phyloP scores from a whole-genome alignment of 2,329 filamentous ascomycete species.

The Madurella fahalii region DNA sequence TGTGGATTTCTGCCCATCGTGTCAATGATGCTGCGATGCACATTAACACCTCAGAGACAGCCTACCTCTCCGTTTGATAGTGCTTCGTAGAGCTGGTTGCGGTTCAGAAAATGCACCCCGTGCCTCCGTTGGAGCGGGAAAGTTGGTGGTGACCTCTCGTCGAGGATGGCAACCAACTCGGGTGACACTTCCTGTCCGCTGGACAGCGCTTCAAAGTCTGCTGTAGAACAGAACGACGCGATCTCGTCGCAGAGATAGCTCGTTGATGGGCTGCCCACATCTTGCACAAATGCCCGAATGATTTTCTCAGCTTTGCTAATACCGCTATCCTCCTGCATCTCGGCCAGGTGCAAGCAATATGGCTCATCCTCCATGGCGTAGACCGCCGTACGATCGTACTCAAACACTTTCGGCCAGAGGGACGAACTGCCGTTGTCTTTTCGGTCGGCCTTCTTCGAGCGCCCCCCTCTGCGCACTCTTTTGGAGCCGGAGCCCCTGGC shows the following conservation, averaged over 20 bases:
- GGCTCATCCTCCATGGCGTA: constrained; percentile 5
- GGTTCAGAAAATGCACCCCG: not conserved
- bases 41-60: not conserved
- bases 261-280: not conserved
- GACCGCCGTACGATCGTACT: not conserved
- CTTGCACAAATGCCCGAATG: constrained; percentile 11
- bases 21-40: not conserved
- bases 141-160: constrained; percentile 4
- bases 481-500: not conserved
- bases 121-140: not conserved
- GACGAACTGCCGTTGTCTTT: not conserved
- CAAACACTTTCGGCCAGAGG: constrained; percentile 6
- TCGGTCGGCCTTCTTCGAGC: not conserved
- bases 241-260: constrained; percentile 17
- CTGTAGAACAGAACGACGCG: constrained; percentile 7
- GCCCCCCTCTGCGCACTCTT: not conserved
- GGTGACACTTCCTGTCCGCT: not conserved
- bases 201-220: not conserved
- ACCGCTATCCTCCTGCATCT: not conserved
- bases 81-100: constrained; percentile 3
- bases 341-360: constrained; percentile 10
- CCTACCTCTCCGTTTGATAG: not conserved
- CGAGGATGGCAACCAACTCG: constrained; percentile 7
- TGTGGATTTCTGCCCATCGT: not conserved
- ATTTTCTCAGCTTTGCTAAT: constrained; percentile 4